Percentiles rank a stretch among this genome's conserved stretches.
Conservation (phyloP, 2,329 filamentous ascomycete genomes). For the Hypoxylon sp. region DNA sequence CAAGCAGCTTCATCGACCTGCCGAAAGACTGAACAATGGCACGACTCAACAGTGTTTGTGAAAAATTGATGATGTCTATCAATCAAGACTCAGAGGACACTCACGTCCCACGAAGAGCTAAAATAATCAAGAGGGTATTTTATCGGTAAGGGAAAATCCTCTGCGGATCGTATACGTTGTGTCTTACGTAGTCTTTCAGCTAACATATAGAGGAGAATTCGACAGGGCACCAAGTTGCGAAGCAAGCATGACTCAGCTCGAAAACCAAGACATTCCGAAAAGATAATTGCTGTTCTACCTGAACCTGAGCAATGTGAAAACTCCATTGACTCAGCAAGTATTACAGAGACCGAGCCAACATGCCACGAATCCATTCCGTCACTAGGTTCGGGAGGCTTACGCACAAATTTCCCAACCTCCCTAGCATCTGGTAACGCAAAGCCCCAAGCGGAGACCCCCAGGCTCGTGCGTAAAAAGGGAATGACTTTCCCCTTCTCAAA, state of each 20-base stretch:
- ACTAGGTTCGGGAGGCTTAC: background rate
- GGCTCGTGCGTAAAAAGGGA: background rate
- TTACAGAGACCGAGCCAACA: background rate
- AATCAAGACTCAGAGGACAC: background rate
- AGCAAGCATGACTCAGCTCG: background rate
- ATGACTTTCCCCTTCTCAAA: slow-evolving; percentile 17
- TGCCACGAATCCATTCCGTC: background rate
- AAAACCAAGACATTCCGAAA: background rate
- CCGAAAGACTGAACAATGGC: background rate
- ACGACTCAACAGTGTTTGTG: background rate
- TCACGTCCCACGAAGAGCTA: background rate
- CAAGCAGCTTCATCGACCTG: background rate
- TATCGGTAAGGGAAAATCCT: slow-evolving; percentile 5
- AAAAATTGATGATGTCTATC: background rate
- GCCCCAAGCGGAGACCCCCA: background rate
- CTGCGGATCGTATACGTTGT: background rate
- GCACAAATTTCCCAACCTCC: background rate
- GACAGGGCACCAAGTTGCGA: background rate
- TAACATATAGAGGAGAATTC: background rate
- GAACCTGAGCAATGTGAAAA: background rate
- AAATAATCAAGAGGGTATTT: background rate
- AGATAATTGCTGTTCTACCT: background rate
- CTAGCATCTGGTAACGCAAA: background rate
- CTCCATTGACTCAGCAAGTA: background rate
- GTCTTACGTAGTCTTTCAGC: slow-evolving; percentile 6